phyloP scores from a whole-genome alignment of 306 rosid genomes.

The Cajanus cajan region DNA sequence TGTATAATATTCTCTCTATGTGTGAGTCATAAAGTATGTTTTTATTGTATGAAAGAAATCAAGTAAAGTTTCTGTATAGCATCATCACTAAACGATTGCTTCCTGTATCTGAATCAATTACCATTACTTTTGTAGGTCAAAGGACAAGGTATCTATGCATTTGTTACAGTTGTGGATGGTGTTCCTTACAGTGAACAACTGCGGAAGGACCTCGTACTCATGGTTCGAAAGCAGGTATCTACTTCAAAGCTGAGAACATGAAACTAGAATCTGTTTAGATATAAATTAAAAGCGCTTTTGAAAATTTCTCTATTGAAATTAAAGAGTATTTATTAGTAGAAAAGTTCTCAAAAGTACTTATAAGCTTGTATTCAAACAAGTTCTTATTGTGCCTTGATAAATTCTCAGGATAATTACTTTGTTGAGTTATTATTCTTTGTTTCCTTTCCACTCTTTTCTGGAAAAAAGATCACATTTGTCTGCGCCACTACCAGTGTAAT shows the following conservation, averaged over 20 bases:
- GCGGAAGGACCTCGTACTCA: slow-evolving; percentile 71
- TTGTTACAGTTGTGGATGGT: slow-evolving; percentile 85
- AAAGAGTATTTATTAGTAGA: no score
- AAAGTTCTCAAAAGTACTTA: no score
- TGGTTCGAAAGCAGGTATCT: slow-evolving; percentile 83
- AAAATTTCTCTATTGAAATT: no score
- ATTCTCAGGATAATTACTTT: background rate
- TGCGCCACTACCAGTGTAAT: background rate
- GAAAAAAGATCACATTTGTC: background rate
- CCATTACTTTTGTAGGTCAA: slow-evolving; percentile 63
- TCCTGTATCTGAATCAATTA: slow-evolving; percentile 27
- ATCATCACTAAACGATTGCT: slow-evolving; percentile 15
- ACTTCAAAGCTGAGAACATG: background rate
- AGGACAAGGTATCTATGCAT: slow-evolving; percentile 96
- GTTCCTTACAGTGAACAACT: slow-evolving; percentile 88
- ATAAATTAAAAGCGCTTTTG: no score
- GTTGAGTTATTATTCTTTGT: background rate
- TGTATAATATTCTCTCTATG: slow-evolving; percentile 7
- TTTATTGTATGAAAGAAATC: background rate
- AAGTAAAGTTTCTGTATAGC: slow-evolving; percentile 11
- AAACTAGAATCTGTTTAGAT: no score
- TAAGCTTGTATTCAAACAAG: no score
- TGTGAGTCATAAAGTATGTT: background rate
- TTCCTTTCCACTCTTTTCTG: background rate
- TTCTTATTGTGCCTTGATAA: slow-evolving; percentile 3